Percentiles rank a stretch among this genome's conserved stretches.
phyloP scores from a whole-genome alignment of 1,284 basidiomycete species.

The Phellopilus nigrolimitatus region DNA sequence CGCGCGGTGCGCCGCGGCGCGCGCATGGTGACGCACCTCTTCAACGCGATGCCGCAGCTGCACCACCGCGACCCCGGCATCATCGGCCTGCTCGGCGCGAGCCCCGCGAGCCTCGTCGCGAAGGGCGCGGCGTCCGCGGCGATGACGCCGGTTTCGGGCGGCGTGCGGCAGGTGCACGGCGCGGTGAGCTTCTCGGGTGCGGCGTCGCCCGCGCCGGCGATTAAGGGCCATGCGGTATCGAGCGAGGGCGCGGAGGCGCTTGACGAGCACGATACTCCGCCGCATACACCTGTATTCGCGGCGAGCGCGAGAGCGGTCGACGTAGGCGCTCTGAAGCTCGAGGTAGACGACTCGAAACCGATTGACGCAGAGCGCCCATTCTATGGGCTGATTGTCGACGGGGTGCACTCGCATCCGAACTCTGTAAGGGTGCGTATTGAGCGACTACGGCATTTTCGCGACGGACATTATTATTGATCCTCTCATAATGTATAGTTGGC shows the following conservation, averaged over 20 bases:
- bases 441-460: not conserved
- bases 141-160: not conserved
- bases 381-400: slow-evolving; percentile 88
- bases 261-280: slow-evolving; percentile 57
- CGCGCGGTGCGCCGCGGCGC: slow-evolving; percentile 67
- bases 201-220: slow-evolving; percentile 22
- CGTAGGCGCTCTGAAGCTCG: slow-evolving; percentile 22
- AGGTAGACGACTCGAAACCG: slow-evolving; percentile 27
- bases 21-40: slow-evolving; percentile 83
- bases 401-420: slow-evolving; percentile 87
- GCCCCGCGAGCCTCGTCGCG: slow-evolving; percentile 41
- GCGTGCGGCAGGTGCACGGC: not conserved
- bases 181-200: slow-evolving; percentile 21
- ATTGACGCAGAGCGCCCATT: slow-evolving; percentile 64
- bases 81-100: slow-evolving; percentile 81
- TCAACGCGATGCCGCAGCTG: slow-evolving; percentile 88
- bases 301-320: slow-evolving; percentile 1
- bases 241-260: slow-evolving; percentile 55
- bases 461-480: not conserved
- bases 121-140: not conserved
- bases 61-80: slow-evolving; percentile 84
- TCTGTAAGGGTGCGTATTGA: slow-evolving; percentile 64
- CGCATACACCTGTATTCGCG: slow-evolving; percentile 43
- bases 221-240: slow-evolving; percentile 23
- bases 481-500: slow-evolving; percentile 52